Evolutionary conservation across 345 rosid genomes (phyloP).

Genomic region (Dovyalis caffra): DNA sequence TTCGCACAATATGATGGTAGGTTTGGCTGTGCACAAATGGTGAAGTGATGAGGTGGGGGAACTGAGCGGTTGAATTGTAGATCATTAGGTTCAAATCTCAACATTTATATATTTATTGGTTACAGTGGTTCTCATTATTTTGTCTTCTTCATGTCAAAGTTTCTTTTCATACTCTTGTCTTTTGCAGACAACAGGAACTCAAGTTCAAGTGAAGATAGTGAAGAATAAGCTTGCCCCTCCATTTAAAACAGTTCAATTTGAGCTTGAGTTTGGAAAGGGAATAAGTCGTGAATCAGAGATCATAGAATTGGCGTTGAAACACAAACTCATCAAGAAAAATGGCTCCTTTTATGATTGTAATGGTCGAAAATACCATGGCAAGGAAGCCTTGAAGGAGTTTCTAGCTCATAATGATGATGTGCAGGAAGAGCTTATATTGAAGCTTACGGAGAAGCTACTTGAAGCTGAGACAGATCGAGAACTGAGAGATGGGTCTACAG

Average conservation of each 20-base stretch:
- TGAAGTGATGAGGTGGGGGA: not conserved
- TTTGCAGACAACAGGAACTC: conserved; percentile 71
- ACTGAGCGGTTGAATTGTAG: not conserved
- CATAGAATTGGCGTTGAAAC: conserved; percentile 67
- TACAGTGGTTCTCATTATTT: not conserved
- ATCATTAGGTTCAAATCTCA: not conserved
- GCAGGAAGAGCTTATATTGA: conserved; percentile 58
- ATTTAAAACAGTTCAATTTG: conserved; percentile 75
- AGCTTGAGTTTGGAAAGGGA: conserved; percentile 95
- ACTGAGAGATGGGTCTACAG: conserved; percentile 24
- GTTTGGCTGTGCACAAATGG: not conserved
- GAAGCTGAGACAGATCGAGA: conserved; percentile 28
- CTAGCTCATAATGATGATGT: conserved; percentile 44
- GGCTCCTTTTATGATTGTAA: conserved; percentile 49
- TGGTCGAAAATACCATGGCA: conserved; percentile 62
- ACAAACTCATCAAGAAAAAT: conserved; percentile 59
- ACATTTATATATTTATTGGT: not conserved
- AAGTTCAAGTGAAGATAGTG: conserved; percentile 76
- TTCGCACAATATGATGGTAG: not conserved
- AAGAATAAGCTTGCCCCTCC: conserved; percentile 98
- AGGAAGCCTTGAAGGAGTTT: conserved; percentile 68
- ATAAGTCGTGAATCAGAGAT: conserved; percentile 70
- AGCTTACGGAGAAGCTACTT: conserved; percentile 62
- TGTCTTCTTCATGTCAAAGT: not conserved
- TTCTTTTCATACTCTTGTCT: not conserved